Conservation (phyloP, 2,329 filamentous ascomycete genomes). For the Ophiostoma fasciatum region DNA sequence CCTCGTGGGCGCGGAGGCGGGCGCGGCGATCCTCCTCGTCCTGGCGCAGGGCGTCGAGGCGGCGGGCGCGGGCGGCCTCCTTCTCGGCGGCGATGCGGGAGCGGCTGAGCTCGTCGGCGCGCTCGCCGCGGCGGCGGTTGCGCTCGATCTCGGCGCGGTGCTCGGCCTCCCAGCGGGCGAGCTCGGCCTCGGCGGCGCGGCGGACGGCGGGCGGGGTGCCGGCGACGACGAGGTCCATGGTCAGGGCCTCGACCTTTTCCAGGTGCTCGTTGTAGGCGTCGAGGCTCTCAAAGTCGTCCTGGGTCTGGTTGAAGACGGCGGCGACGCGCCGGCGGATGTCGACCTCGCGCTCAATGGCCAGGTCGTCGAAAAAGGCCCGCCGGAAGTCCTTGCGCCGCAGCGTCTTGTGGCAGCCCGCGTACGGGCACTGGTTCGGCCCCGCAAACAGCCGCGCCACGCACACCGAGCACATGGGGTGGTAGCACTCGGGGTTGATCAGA, state of each 20-base stretch:
- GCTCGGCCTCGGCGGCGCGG: conserved; percentile 24
- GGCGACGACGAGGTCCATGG: conserved; percentile 62
- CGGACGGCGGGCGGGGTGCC: conserved; percentile 40
- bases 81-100: conserved; percentile 47
- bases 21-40: conserved; percentile 56
- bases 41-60: conserved; percentile 49
- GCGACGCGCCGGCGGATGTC: conserved; percentile 75
- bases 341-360: conserved; percentile 80
- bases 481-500: conserved; percentile 95
- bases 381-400: conserved; percentile 75
- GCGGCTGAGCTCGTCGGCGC: conserved; percentile 36
- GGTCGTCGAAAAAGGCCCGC: conserved; percentile 77
- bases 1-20: conserved; percentile 47
- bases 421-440: conserved; percentile 82
- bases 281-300: conserved; percentile 82
- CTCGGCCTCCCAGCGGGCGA: conserved; percentile 57
- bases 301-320: conserved; percentile 68
- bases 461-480: conserved; percentile 96
- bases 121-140: conserved; percentile 36
- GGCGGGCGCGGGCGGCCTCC: conserved; percentile 47
- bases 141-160: conserved; percentile 56
- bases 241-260: conserved; percentile 79
- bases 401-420: conserved; percentile 75
- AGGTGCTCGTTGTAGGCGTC: conserved; percentile 86
- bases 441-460: conserved; percentile 93